Evolutionary conservation across 805 yeast species (phyloP), one percentile per base, ranked within the genome.

Genomic region (Ascoidea tarda): DNA sequence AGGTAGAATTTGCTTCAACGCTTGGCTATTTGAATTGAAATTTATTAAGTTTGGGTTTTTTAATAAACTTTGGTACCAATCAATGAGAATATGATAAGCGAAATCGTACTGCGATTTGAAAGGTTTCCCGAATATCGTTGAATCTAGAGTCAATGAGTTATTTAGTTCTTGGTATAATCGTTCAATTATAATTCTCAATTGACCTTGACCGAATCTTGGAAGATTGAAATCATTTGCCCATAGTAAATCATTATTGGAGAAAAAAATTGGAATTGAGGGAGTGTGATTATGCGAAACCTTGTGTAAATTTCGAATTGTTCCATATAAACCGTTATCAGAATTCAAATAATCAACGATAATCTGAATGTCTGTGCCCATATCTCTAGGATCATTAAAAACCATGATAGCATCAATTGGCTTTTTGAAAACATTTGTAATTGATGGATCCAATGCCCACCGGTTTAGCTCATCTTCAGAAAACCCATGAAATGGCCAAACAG

Each of bases 161-260:
- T 84, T 81, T 52, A 72, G 63, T 50, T 75, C 76, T 21, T 65
- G 62, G 60, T 85, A 86, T 48, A 88, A 65, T 4, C 77, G 68
- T 60, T 85, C 84, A 5, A 84, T 67, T 48, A 77, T 68, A 51
- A 78, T 74, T 55, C 91, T 72, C 60, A 86, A 83, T 1, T 91
- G 95, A 32, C 97, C 97, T 68, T 89, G 96, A 5, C 96, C 97
- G 61, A 87, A 85, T 52, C 97, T 74, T 28, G 95, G 87, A 52
- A 82, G 67, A 14, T 63, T 66, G 64, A 83, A 90, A 60, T 83
- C 88, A 62, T 86, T 89, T 16, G 96, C 87, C 96, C 96, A 90
- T 42, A 84, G 61, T 61, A 87, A 77, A 66, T 90, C 97, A 62
- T 84, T 78, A 66, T 87, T 88, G 47, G 91, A 83, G 66, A 87